Percentiles rank a stretch among this genome's conserved stretches.
Evolutionary conservation across 345 rosid genomes (phyloP).

Genomic region (Gossypium longicalyx): DNA sequence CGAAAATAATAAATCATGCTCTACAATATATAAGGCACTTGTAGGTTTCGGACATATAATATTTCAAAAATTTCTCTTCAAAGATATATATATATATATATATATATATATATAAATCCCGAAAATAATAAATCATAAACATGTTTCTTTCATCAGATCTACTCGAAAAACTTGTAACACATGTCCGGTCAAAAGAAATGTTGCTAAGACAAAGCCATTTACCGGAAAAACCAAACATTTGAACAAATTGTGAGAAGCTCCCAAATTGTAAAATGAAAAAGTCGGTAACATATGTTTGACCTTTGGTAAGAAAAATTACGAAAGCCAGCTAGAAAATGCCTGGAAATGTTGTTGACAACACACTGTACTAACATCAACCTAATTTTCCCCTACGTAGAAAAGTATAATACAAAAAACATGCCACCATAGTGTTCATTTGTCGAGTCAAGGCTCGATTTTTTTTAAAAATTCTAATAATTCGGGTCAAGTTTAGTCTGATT

Average conservation of each 20-base stretch:
- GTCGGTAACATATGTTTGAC: conserved; percentile 31
- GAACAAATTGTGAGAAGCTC: background rate
- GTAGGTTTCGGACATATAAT: no score
- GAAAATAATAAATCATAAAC: no score
- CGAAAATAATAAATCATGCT: no score
- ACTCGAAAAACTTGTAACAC: background rate
- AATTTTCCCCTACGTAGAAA: background rate
- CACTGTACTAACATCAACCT: background rate
- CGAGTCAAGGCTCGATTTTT: background rate
- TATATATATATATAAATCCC: no score
- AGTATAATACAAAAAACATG: background rate
- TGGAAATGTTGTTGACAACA: background rate
- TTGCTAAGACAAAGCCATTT: background rate
- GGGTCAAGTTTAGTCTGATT: no score
- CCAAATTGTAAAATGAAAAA: conserved; percentile 19
- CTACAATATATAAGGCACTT: no score
- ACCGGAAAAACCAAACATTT: conserved; percentile 20
- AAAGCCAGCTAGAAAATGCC: background rate
- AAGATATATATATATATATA: no score
- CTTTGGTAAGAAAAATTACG: background rate
- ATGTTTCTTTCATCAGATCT: no score
- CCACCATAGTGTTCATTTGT: background rate
- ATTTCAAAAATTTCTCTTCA: no score
- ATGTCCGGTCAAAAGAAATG: background rate
- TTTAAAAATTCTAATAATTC: background rate